Percentiles rank a stretch among this genome's conserved stretches.
phyloP scores from a whole-genome alignment of 2,329 filamentous ascomycete genomes.

The Epichloe scottii region DNA sequence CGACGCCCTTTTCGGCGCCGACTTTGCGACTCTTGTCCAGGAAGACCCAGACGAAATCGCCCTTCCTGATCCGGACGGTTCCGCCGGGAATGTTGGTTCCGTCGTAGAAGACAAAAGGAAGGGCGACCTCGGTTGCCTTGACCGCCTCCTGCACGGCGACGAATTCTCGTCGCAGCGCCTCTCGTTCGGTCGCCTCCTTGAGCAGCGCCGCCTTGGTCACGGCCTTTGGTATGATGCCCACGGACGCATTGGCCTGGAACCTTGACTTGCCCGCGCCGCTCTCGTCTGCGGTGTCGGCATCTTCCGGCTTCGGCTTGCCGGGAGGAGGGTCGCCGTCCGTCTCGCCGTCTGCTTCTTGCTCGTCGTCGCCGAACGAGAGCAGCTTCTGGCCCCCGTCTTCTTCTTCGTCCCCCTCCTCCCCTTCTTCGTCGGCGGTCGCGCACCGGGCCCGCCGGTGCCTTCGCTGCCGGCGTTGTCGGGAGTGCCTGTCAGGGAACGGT shows the following conservation, averaged over 20 bases:
- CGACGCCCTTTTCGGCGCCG: slow-evolving; percentile 69
- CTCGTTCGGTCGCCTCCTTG: slow-evolving; percentile 66
- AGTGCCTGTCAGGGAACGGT: slow-evolving; percentile 35
- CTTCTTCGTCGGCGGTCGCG: slow-evolving; percentile 18
- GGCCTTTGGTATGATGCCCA: slow-evolving; percentile 55
- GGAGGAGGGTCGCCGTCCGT: neutral
- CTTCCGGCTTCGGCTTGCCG: slow-evolving; percentile 3
- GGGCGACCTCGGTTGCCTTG: slow-evolving; percentile 75
- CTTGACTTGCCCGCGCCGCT: slow-evolving; percentile 20
- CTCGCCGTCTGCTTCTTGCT: slow-evolving; percentile 45
- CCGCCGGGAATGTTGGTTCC: slow-evolving; percentile 82
- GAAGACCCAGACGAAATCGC: slow-evolving; percentile 86
- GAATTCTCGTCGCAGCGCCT: slow-evolving; percentile 73
- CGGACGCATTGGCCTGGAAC: slow-evolving; percentile 49
- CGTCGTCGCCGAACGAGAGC: slow-evolving; percentile 52
- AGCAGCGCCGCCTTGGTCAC: slow-evolving; percentile 61
- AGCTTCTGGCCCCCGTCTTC: slow-evolving; percentile 34
- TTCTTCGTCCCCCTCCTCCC: slow-evolving; percentile 34
- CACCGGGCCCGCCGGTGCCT: slow-evolving; percentile 11
- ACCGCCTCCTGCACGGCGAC: slow-evolving; percentile 71
- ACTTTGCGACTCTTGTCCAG: slow-evolving; percentile 85
- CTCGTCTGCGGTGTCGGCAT: slow-evolving; percentile 13
- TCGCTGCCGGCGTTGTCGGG: slow-evolving; percentile 30
- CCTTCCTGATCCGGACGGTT: slow-evolving; percentile 77
- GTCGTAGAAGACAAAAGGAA: slow-evolving; percentile 96